These are phyloP conservation scores for Metschnikowia cubensis DNA, from an alignment of 805 yeast species.

Conservation along the genomic window DNA sequence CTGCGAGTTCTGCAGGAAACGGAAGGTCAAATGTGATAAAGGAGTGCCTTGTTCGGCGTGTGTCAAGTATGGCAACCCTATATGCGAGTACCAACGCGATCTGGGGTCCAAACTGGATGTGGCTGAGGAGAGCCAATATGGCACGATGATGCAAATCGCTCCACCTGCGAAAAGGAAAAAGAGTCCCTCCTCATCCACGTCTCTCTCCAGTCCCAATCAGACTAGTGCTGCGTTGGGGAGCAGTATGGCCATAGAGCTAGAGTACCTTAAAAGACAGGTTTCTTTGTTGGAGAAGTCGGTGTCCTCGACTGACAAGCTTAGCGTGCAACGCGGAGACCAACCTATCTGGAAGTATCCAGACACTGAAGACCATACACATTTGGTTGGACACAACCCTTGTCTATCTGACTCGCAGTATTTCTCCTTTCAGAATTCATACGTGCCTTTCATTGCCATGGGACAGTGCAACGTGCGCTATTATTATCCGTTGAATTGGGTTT, in stretches of 20 bases:
- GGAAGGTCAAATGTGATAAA: conserved; percentile 23
- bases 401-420: conserved; percentile 26
- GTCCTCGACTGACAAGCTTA: not conserved
- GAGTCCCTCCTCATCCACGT: not conserved
- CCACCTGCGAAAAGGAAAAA: not conserved
- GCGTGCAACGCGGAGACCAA: not conserved
- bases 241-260: conserved; percentile 18
- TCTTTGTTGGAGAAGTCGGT: conserved; percentile 19
- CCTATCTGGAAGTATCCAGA: conserved; percentile 8
- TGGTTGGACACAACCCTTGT: conserved; percentile 15
- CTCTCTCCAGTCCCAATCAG: not conserved
- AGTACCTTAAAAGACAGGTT: conserved; percentile 19
- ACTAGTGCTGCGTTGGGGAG: not conserved
- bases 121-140: conserved; percentile 6
- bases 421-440: conserved; percentile 32
- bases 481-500: conserved; percentile 17
- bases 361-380: conserved; percentile 2
- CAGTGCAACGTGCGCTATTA: conserved; percentile 8
- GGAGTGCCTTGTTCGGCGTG: conserved; percentile 29
- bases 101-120: not conserved
- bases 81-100: conserved; percentile 27
- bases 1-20: conserved; percentile 21
- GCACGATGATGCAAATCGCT: conserved; percentile 7
- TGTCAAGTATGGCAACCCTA: conserved; percentile 23
- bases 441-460: conserved; percentile 13